These are phyloP conservation scores for Jackrogersella minutella DNA, from an alignment of 495 filamentous ascomycete genomes.

Conservation along the genomic window DNA sequence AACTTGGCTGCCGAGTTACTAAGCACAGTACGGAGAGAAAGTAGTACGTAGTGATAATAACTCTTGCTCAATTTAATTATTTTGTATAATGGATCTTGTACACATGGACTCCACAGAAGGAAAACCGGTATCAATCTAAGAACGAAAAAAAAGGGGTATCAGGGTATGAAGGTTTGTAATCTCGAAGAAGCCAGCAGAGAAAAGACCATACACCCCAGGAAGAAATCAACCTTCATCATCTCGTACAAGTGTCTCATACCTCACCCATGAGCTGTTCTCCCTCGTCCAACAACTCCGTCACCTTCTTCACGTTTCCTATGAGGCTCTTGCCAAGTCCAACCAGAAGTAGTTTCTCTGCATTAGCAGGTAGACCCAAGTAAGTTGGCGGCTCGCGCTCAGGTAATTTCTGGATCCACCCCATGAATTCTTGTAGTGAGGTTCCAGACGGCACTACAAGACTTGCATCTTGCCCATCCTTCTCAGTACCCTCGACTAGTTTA, in stretches of 20 bases:
- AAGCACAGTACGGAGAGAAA: background rate
- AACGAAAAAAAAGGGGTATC: slow-evolving; percentile 31
- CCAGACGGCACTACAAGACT: slow-evolving; percentile 78
- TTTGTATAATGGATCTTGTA: slow-evolving; percentile 2
- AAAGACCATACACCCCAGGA: slow-evolving; percentile 27
- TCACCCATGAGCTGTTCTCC: slow-evolving; percentile 90
- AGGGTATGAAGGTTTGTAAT: slow-evolving; percentile 29
- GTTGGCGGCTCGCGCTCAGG: slow-evolving; percentile 97
- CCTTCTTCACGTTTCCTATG: slow-evolving; percentile 81
- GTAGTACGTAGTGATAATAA: background rate
- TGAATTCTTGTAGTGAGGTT: slow-evolving; percentile 85
- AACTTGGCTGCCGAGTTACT: too few relatives aligned
- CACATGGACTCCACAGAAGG: slow-evolving; percentile 2
- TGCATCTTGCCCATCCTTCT: slow-evolving; percentile 58
- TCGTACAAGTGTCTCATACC: slow-evolving; percentile 42
- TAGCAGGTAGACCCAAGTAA: slow-evolving; percentile 93
- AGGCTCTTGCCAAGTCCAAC: slow-evolving; percentile 88
- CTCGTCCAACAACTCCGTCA: slow-evolving; percentile 88
- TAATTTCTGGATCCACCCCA: slow-evolving; percentile 87
- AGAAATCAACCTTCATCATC: background rate
- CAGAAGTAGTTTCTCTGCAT: slow-evolving; percentile 94
- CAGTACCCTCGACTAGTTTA: slow-evolving; percentile 74
- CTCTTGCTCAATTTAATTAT: slow-evolving; percentile 8
- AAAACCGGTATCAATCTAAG: slow-evolving; percentile 24
- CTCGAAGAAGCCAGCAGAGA: slow-evolving; percentile 23